Evolutionary conservation across 2,329 filamentous ascomycete species (phyloP), one percentile per base, ranked within the genome.

Genomic region (Chrysoporthe austroafricana): DNA sequence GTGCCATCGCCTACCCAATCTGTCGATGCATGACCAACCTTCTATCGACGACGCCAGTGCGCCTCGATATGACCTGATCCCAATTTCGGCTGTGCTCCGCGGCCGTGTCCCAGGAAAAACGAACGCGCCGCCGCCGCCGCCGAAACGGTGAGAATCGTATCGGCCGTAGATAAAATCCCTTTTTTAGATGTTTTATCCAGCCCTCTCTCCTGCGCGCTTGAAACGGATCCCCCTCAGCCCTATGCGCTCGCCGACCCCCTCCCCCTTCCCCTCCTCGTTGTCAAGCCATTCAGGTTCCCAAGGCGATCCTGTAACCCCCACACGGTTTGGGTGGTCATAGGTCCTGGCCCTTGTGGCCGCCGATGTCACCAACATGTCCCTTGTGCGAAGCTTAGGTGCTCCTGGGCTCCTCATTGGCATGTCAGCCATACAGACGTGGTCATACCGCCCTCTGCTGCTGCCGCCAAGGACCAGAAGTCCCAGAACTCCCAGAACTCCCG

Each of bases 151-250:
- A 26, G 32, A 26, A 54, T 54, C 7, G 11, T 13, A 34, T 26
- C 26, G 26, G 26, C 26, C 26, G 26, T 26, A 26, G 11, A 52
- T 14, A 14, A 32, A 32, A 32, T 6, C 4, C 8, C 4, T 3
- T 32, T 52, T 52, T 52, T 4, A 3, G 13, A 26, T 26, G 3
- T 52, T 13, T 3, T 4, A 26, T 52, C 6, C 11, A 13, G 21
- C 14, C 5, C 26, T 52, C n/a, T 32, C 9, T 4, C 11, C 8
- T 13, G 8, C 44, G 44, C 16, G 14, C 48, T 11, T 52, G 48
- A 52, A 26, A 26, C 48, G 48, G 11, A 52, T 52, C n/a, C 48
- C 48, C 26, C 48, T 52, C 48, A 52, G 48, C 48, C 48, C 48
- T 52, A 52, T 26, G 26, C 9, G 6, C 21, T 26, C 9, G 48